Evolutionary conservation across 176 grass and related monocot genomes (phyloP), one percentile per base, ranked within the genome.

Genomic region (Oryza glumipatula): DNA sequence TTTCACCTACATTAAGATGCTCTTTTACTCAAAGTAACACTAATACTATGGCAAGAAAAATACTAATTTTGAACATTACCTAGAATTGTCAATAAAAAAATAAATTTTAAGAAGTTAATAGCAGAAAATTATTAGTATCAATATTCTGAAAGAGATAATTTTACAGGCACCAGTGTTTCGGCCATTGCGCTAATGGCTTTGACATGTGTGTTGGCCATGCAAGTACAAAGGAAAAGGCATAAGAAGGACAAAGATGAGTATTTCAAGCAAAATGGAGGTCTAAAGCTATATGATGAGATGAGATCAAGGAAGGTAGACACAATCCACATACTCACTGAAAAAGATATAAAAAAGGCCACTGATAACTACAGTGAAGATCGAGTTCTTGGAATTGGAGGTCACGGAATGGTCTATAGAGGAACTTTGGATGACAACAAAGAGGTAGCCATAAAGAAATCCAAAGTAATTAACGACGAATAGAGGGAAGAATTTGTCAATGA

Each of bases 211-310:
- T 17, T 82, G 11, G 48, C 15, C 24, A 43, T 82, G 79, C 19
- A 71, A 56, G 17, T 72, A 15, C 80, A 82, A 82, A 72, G 68
- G 28, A 82, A 14, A 60, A 82, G 7, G n/a, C 33, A 82, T 23
- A 60, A 12, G 32, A 71, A 60, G 80, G 68, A 82, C 13, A 82
- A 35, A 60, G 80, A 82, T 30, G 67, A 71, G 35, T 82, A 72
- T 61, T 82, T 82, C 49, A 60, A 72, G 60, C 67, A 72, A 43
- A 82, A 82, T 56, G 80, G 33, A 41, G 79, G 79, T 0, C 66
- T 88, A 28, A 76, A 65, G 28, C 71, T 88, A 65, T 88, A 88
- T 65, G 80, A 88, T 41, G 79, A 88, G 23, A 88, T 82, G 73
- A 77, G 86, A 32, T 48, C 86, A 72, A 77, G 66, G 66, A 68